Base-by-base conservation (phyloP, 2,329 filamentous ascomycete genomes). In the Orbilia blumenaviensis region DNA sequence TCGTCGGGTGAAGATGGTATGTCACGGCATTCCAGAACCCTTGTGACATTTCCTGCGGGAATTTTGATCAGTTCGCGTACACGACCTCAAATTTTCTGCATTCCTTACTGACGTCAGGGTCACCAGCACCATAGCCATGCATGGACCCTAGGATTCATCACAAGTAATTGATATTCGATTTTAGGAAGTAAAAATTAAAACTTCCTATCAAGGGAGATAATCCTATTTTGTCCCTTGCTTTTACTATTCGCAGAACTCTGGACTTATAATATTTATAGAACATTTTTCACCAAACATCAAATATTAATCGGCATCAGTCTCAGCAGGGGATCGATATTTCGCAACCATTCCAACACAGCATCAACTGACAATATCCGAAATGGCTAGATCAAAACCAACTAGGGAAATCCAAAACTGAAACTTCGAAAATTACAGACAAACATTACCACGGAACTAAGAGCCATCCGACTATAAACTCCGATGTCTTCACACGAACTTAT, bases 161-260 rank as follows among this genome's bases (percentile, higher is more conserved):
- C 38, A 27, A 23, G 64, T 60, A 60, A 58, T 61, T 52, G 52
- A 69, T 61, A 4, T 14, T 41, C 54, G 25, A 46, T 52, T 21
- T 21, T 21, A 10, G 7, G 8, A 18, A 21, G 7, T 9, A 14
- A 6, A 9, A 44, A 66, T 41, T 44, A 66, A 66, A 54, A 23
- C 61, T 44, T 63, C 32, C 14, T 12, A 23, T 29, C 16, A 34
- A 8, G 29, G 16, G 27, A 56, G 36, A 56, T 56, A 48, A 63
- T 50, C 38, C 14, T 46, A 41, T 23, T 62, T 46, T 14, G 8
- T 27, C 46, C 46, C 23, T 50, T 50, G 46, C 16, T 50, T 50
- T 50, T 29, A 50, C 46, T 29, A 50, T 50, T 50, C 46, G 46
- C 46, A 29, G 46, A n/a, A n/a, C n/a, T n/a, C n/a, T n/a, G n/a